Evolutionary conservation across 768 basidiomycete genomes (phyloP).

Genomic region (Tulasnella sp.): DNA sequence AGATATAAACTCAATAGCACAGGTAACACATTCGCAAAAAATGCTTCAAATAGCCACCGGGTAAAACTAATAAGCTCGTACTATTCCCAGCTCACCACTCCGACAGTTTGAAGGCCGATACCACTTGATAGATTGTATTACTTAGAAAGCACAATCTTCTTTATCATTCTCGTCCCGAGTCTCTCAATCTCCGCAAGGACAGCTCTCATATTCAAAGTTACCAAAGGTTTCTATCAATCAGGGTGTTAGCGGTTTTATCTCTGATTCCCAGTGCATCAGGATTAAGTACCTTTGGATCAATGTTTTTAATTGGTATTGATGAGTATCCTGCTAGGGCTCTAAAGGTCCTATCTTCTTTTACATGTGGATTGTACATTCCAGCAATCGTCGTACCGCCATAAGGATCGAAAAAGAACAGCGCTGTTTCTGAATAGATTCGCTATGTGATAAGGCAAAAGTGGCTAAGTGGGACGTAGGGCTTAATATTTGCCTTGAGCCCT

Average conservation of each 20-base stretch:
- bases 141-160: slow-evolving; percentile 26
- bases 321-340: slow-evolving; percentile 81
- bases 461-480: not conserved
- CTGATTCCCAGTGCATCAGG: not conserved
- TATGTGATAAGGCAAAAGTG: slow-evolving; percentile 34
- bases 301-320: slow-evolving; percentile 48
- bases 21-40: too few species aligned
- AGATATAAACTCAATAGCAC: too few species aligned
- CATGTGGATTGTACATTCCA: slow-evolving; percentile 77
- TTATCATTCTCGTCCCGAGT: slow-evolving; percentile 60
- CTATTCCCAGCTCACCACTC: too few species aligned
- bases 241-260: not conserved
- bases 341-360: slow-evolving; percentile 61
- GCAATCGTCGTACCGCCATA: slow-evolving; percentile 77
- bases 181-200: slow-evolving; percentile 73
- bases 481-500: slow-evolving; percentile 29
- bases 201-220: slow-evolving; percentile 61
- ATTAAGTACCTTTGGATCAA: slow-evolving; percentile 26
- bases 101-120: too few species aligned
- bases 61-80: too few species aligned
- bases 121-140: too few species aligned
- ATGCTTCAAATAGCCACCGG: too few species aligned
- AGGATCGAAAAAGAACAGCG: slow-evolving; percentile 79
- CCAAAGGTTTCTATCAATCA: slow-evolving; percentile 49
- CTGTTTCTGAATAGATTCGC: slow-evolving; percentile 68